These are phyloP conservation scores for Dactylellina cionopaga DNA, from an alignment of 2,329 filamentous ascomycete species.

Conservation along the genomic window DNA sequence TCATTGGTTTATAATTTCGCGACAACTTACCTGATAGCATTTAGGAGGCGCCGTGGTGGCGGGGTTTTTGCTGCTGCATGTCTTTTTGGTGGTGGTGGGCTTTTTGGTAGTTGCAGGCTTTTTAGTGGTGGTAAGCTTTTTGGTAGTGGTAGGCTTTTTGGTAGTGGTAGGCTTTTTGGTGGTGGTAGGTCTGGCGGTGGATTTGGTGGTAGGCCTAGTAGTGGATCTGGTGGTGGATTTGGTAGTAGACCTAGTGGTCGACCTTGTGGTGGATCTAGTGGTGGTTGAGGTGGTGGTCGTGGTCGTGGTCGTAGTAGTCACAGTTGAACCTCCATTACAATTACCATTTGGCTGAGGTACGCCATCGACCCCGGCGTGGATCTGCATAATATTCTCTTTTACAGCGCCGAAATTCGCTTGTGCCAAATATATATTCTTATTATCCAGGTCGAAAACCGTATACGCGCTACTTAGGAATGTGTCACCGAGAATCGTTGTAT, in stretches of 20 bases:
- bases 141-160: conserved; percentile 1
- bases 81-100: conserved; percentile 6
- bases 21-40: conserved; percentile 23
- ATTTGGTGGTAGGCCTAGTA: background rate
- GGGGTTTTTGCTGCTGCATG: no score
- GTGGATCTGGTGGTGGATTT: conserved; percentile 6
- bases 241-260: conserved; percentile 8
- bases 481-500: conserved; percentile 67
- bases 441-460: conserved; percentile 68
- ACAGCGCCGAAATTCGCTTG: conserved; percentile 66
- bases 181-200: conserved; percentile 1
- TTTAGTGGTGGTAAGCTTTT: background rate
- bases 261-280: conserved; percentile 7
- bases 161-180: background rate
- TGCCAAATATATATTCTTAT: conserved; percentile 66
- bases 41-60: conserved; percentile 20
- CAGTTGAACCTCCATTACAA: conserved; percentile 16
- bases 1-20: background rate
- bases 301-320: conserved; percentile 4
- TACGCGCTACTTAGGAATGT: conserved; percentile 71
- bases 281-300: background rate
- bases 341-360: conserved; percentile 23
- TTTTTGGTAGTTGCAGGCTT: conserved; percentile 1
- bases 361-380: conserved; percentile 13
- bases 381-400: conserved; percentile 54